These are phyloP conservation scores for Actinomortierella ambigua DNA, from an alignment of 371 early-diverging fungal genomes.

Conservation along the genomic window DNA sequence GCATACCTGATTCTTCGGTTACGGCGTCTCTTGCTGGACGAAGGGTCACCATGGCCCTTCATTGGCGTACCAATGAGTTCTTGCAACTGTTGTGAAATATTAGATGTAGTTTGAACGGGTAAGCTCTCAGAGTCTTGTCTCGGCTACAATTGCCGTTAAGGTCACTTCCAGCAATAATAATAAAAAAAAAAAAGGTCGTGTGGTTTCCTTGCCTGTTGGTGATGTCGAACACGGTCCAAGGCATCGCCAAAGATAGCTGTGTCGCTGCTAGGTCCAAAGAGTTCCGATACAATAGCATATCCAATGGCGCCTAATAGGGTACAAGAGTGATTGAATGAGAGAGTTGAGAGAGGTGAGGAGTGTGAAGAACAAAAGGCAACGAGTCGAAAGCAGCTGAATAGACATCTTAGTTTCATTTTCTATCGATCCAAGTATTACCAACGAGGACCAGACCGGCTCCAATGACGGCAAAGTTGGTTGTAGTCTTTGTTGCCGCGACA, in stretches of 20 bases:
- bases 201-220: slow-evolving; percentile 13
- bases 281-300: slow-evolving; percentile 39
- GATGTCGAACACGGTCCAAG: slow-evolving; percentile 35
- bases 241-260: slow-evolving; percentile 45
- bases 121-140: too few relatives aligned
- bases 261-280: slow-evolving; percentile 44
- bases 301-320: slow-evolving; percentile 21
- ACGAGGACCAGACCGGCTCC: slow-evolving; percentile 38
- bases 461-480: slow-evolving; percentile 41
- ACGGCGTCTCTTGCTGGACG: slow-evolving; percentile 48
- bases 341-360: not conserved
- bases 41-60: slow-evolving; percentile 54
- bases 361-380: not conserved
- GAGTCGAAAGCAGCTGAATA: too few relatives aligned
- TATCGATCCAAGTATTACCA: slow-evolving; percentile 7
- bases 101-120: too few relatives aligned
- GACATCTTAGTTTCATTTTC: too few relatives aligned
- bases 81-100: slow-evolving; percentile 8
- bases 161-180: too few relatives aligned
- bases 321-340: not conserved
- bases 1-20: slow-evolving; percentile 49
- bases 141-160: too few relatives aligned
- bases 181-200: too few relatives aligned
- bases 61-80: slow-evolving; percentile 48
- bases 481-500: slow-evolving; percentile 35